Base-by-base conservation (phyloP, 202 grass and related monocot genomes). In the Cymbopogon flexuosus region DNA sequence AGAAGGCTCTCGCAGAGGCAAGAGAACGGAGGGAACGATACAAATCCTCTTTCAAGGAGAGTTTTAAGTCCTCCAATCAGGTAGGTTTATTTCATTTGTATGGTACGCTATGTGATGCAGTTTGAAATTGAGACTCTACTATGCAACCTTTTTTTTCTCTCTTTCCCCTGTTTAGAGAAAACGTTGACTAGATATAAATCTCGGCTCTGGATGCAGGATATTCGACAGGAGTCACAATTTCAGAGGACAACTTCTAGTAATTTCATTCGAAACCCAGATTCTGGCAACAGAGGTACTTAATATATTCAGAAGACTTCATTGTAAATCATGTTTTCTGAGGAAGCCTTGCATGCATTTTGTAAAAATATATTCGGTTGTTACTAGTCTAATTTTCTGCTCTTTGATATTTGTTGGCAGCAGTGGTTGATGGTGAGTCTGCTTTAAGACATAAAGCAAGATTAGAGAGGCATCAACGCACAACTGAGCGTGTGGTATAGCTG, bases 401-500 rank as follows among this genome's bases (percentile, higher is more conserved):
- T 73, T 82, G 40, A 52, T 79, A 60, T 73, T 83, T 81, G 47
- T 84, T 78, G 66, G 49, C 80, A 61, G 59, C 79, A 79, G 73
- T 78, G 51, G 78, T 73, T 75, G 84, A 93, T 21, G 75, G 73
- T 68, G 96, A 99, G 85, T 96, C 96, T 1, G 82, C 87, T 75
- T 70, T 99, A 77, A 90, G 96, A 62, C 85, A 90, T 88, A 99
- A 91, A 86, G 96, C 96, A 81, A 99, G 88, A 78, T 40, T 99
- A 69, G 92, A 99, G 83, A 93, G 96, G 78, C 88, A 99, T 84
- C 96, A 93, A 47, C 87, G 96, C 60, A 99, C 90, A 52, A 12
- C 84, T 66, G 96, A 99, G 81, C 92, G 96, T 56, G 96, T 86
- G 70, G 96, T 99, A 91, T 77, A 18, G 42, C 46, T 71, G 47